Conservation (phyloP, 2,329 filamentous ascomycete genomes). For the Endocalyx cinctus region DNA sequence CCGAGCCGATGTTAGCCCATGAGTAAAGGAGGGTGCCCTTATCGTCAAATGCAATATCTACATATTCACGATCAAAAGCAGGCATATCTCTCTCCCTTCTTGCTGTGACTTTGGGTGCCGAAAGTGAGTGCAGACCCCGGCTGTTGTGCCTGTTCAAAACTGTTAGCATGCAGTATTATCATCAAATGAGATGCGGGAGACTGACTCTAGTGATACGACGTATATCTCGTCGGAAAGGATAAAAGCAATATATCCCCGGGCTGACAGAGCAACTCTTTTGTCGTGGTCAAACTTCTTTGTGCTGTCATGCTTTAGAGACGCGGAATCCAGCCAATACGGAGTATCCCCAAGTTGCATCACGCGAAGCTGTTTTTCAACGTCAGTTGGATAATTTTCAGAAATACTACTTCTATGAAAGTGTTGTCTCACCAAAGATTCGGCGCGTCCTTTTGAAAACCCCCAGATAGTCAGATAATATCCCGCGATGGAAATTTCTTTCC, state of each 20-base stretch:
- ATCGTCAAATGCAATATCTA: constrained; percentile 1
- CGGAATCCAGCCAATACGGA: not conserved
- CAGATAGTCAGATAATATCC: not conserved
- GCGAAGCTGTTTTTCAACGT: not conserved
- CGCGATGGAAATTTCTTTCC: constrained; percentile 1
- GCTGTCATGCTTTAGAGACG: not conserved
- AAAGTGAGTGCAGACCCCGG: not conserved
- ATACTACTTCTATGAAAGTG: not conserved
- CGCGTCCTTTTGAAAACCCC: not conserved
- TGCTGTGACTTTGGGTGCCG: not conserved
- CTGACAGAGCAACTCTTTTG: constrained; percentile 1
- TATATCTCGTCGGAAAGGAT: not conserved
- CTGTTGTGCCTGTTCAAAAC: not conserved
- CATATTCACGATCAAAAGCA: not conserved
- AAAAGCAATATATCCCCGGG: not conserved
- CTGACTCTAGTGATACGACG: not conserved
- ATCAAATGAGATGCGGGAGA: not conserved
- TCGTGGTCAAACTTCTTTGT: not conserved
- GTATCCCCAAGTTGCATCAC: constrained; percentile 1
- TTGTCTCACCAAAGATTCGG: constrained; percentile 1
- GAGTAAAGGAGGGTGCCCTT: not conserved
- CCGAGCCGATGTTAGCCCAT: constrained; percentile 1
- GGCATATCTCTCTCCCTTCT: constrained; percentile 1
- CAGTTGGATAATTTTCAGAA: not conserved
- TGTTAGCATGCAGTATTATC: not conserved